Evolutionary conservation across 805 yeast species (phyloP).

Genomic region (Candida chilensis): DNA sequence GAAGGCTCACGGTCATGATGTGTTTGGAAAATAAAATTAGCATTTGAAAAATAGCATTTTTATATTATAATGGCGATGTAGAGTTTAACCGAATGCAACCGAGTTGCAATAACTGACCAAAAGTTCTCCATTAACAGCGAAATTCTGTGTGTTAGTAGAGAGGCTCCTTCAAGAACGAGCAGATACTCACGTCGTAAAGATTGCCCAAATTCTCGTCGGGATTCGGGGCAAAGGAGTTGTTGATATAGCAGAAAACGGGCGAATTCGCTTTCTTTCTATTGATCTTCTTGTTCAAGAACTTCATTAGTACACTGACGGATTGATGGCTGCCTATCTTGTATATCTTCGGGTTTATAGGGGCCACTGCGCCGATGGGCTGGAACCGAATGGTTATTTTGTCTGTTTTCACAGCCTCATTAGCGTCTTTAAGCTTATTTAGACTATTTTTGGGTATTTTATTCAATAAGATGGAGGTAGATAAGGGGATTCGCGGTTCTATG

Average conservation of each 20-base stretch:
- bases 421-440: too few relatives aligned
- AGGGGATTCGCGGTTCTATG: too few relatives aligned
- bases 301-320: constrained; percentile 33
- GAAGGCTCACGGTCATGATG: background rate
- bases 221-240: constrained; percentile 35
- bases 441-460: too few relatives aligned
- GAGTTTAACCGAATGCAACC: constrained; percentile 39
- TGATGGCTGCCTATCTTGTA: constrained; percentile 40
- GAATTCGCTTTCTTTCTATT: constrained; percentile 8
- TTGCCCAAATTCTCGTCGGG: constrained; percentile 32
- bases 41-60: too few relatives aligned
- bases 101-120: constrained; percentile 34
- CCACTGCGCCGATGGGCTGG: constrained; percentile 52
- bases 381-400: constrained; percentile 45
- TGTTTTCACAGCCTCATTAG: too few relatives aligned
- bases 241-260: constrained; percentile 29
- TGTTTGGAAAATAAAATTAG: too few relatives aligned
- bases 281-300: constrained; percentile 32
- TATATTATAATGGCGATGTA: too few relatives aligned
- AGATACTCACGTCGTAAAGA: constrained; percentile 13
- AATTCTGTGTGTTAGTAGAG: constrained; percentile 9
- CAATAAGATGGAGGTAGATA: too few relatives aligned
- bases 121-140: constrained; percentile 25
- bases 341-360: constrained; percentile 36
- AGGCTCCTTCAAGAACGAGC: background rate